A percentile compares a stretch with the other conserved stretches of the same genome.
Evolutionary conservation across 2,329 filamentous ascomycete genomes (phyloP).

Genomic region (Neobulgaria alba): DNA sequence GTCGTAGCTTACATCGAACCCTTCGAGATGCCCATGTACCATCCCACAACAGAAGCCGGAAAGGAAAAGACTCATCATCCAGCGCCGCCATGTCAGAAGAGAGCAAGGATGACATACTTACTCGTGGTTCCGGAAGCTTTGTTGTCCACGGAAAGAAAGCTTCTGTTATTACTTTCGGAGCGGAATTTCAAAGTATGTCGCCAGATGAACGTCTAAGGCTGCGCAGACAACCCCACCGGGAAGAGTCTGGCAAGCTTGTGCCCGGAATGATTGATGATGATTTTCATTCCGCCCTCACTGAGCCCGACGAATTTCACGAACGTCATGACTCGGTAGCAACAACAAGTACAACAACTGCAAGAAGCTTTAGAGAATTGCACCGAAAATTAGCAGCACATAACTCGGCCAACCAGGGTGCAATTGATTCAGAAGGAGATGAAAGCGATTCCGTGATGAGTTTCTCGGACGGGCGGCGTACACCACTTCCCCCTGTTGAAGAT

Average conservation of each 20-base stretch:
- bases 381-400: constrained; percentile 48
- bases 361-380: constrained; percentile 56
- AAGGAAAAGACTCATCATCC: constrained; percentile 63
- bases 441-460: constrained; percentile 52
- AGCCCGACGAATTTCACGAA: constrained; percentile 32
- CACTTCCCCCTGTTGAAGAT: constrained; percentile 42
- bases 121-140: constrained; percentile 78
- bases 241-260: constrained; percentile 26
- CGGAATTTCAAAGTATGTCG: constrained; percentile 74
- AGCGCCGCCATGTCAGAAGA: constrained; percentile 41
- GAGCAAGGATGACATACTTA: constrained; percentile 55
- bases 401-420: constrained; percentile 29
- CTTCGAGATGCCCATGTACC: constrained; percentile 68
- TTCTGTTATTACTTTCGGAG: constrained; percentile 90
- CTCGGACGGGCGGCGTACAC: constrained; percentile 49
- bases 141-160: constrained; percentile 98
- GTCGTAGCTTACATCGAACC: constrained; percentile 82
- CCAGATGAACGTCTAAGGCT: constrained; percentile 64
- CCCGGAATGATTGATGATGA: constrained; percentile 33
- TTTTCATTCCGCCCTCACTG: constrained; percentile 43
- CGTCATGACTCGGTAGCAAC: constrained; percentile 56
- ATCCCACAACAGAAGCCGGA: constrained; percentile 63
- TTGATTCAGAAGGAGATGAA: constrained; percentile 39
- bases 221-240: constrained; percentile 43
- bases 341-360: constrained; percentile 56